These are phyloP conservation scores for Carex scoparia DNA, from an alignment of 176 grass and related monocot species.

Conservation along the genomic window DNA sequence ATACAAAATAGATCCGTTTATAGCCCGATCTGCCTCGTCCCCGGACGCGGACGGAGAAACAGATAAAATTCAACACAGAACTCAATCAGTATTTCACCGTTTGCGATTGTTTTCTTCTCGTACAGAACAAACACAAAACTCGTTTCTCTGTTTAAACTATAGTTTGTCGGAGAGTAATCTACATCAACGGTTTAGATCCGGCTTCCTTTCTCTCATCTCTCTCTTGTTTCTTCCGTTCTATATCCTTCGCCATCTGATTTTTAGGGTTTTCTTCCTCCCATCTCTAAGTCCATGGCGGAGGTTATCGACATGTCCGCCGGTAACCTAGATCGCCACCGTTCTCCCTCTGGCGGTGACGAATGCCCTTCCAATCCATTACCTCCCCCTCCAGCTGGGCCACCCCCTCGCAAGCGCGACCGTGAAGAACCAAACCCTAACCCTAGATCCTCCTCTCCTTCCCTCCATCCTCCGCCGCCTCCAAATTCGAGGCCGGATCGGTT, in stretches of 20 bases:
- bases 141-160: not conserved
- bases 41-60: too few species aligned
- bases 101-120: not conserved
- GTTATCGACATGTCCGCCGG: conserved; percentile 68
- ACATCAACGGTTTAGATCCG: conserved; percentile 9
- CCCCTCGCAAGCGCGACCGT: conserved; percentile 56
- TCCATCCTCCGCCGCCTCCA: conserved; percentile 43
- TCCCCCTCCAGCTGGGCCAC: conserved; percentile 43
- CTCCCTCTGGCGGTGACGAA: conserved; percentile 46
- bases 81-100: not conserved
- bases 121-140: not conserved
- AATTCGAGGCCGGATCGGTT: conserved; percentile 51
- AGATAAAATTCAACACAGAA: not conserved
- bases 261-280: not conserved
- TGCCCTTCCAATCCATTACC: conserved; percentile 42
- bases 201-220: not conserved
- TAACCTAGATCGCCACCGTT: conserved; percentile 35
- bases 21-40: too few species aligned
- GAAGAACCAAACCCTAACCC: conserved; percentile 28
- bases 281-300: conserved; percentile 59
- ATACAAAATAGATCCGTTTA: too few species aligned
- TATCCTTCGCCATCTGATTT: not conserved
- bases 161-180: not conserved
- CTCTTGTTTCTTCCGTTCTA: not conserved
- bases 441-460: conserved; percentile 37